These are phyloP conservation scores for Periglandula ipomoeae DNA, from an alignment of 2,329 filamentous ascomycete genomes.

Conservation along the genomic window DNA sequence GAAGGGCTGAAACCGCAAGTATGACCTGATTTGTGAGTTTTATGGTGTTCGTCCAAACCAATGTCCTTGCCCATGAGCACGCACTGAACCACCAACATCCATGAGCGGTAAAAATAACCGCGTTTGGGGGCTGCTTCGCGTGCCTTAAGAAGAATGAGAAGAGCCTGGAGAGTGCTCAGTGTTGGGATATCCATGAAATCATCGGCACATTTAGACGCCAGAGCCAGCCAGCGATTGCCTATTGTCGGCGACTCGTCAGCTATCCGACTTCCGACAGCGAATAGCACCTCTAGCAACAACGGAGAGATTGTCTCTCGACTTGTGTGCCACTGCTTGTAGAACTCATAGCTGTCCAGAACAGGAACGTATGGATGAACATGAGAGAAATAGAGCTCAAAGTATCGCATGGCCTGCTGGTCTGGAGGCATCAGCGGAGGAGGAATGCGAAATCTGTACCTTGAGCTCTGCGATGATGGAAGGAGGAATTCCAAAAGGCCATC, in stretches of 20 bases:
- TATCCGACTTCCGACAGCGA: slow-evolving; percentile 78
- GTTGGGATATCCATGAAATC: slow-evolving; percentile 89
- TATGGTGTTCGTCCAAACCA: slow-evolving; percentile 77
- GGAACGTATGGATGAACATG: slow-evolving; percentile 91
- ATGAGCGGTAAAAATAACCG: slow-evolving; percentile 93
- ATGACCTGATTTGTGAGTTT: slow-evolving; percentile 63
- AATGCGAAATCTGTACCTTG: slow-evolving; percentile 70
- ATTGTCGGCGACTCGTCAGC: slow-evolving; percentile 72
- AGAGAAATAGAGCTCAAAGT: slow-evolving; percentile 83
- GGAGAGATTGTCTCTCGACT: slow-evolving; percentile 81
- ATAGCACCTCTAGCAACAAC: slow-evolving; percentile 78
- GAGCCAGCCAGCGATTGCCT: slow-evolving; percentile 75
- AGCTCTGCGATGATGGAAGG: slow-evolving; percentile 34
- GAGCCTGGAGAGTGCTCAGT: slow-evolving; percentile 82
- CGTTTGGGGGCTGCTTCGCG: slow-evolving; percentile 82
- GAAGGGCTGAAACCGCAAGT: slow-evolving; percentile 58
- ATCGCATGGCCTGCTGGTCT: slow-evolving; percentile 70
- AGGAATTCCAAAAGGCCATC: slow-evolving; percentile 47
- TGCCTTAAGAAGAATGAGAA: slow-evolving; percentile 82
- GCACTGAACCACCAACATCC: slow-evolving; percentile 90
- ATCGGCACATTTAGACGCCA: slow-evolving; percentile 82
- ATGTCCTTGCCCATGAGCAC: slow-evolving; percentile 91
- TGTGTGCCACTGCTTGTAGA: slow-evolving; percentile 85
- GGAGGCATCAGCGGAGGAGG: slow-evolving; percentile 89
- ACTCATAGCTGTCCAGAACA: slow-evolving; percentile 70